Base-by-base conservation (phyloP, 2,329 filamentous ascomycete species). In the Pyrenochaeta sp. region DNA sequence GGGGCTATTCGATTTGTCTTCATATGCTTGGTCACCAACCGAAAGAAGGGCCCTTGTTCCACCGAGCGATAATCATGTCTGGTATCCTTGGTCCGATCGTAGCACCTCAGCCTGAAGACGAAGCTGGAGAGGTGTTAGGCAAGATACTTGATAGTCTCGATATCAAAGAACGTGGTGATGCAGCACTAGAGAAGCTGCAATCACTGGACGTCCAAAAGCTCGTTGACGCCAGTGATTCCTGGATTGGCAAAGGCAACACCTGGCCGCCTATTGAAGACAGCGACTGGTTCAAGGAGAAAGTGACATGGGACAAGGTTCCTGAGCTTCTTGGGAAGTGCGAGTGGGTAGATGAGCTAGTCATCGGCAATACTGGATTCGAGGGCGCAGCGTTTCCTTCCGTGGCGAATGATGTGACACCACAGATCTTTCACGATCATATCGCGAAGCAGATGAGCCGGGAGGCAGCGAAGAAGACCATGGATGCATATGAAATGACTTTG, bases 281-380 rank as follows among this genome's bases (percentile, higher is more conserved):
- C 7, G 34, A 41, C 0, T 63, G 50, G 40, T 64, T 61, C 6
- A 18, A 40, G 4, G 39, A 52, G 1, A 19, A 10, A 1, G 34
- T 62, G 7, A 58, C 59, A 0, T 66, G 62, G 61, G 53, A 62
- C 17, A 41, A 38, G 7, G 29, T 58, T 7, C 47, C 48, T 0
- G 42, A 54, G 10, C 27, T 63, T 6, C 21, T 62, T 1, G 48
- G 42, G 8, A 37, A 45, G 2, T 64, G 58, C 23, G 47, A 63
- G 6, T 80, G 77, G 76, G 74, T 73, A 19, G 53, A 73, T 21
- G 67, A 69, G 13, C 47, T 79, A 8, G 53, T 78, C 8, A 64
- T 80, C 11, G 78, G 77, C 1, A 71, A 74, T 50, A 73, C 73
- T 15, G 64, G 72, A 30, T 71, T 74, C 43, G 77, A 79, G 63